Conservation (phyloP, 371 early-diverging fungal genomes). For the Batkoa obscura region DNA sequence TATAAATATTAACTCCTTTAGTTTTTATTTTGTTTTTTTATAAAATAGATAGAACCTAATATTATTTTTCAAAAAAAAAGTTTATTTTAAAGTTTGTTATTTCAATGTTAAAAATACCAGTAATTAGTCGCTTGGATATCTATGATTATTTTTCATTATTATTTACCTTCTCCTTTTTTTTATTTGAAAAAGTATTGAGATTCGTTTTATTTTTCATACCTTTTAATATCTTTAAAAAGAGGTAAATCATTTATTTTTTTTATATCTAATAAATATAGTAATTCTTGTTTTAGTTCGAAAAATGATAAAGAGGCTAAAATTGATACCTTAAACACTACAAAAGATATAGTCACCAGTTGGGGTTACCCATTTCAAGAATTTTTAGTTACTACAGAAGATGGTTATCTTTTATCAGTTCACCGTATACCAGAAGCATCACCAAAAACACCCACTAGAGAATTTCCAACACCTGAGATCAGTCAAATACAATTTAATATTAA, state of each 20-base stretch:
- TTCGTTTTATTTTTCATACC: conserved; percentile 2
- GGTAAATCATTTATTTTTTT: background rate
- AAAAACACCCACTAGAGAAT: no score
- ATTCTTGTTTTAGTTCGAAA: background rate
- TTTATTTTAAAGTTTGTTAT: no score
- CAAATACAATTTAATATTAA: no score
- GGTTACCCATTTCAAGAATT: conserved; percentile 64
- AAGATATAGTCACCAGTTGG: background rate
- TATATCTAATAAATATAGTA: no score
- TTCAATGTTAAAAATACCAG: no score
- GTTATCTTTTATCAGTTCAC: conserved; percentile 72
- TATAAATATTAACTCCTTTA: no score
- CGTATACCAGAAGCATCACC: conserved; percentile 34
- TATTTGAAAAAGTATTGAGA: background rate
- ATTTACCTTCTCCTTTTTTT: background rate
- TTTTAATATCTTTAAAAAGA: background rate
- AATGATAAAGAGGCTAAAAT: background rate
- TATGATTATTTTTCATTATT: no score
- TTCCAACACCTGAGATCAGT: no score
- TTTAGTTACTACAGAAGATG: conserved; percentile 67
- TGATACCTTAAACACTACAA: background rate
- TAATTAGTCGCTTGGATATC: no score
- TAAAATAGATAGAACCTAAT: no score
- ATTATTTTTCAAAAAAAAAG: no score
- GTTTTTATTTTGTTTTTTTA: no score